phyloP scores from a whole-genome alignment of 805 yeast species.

The Metschnikowia gelsemii region DNA sequence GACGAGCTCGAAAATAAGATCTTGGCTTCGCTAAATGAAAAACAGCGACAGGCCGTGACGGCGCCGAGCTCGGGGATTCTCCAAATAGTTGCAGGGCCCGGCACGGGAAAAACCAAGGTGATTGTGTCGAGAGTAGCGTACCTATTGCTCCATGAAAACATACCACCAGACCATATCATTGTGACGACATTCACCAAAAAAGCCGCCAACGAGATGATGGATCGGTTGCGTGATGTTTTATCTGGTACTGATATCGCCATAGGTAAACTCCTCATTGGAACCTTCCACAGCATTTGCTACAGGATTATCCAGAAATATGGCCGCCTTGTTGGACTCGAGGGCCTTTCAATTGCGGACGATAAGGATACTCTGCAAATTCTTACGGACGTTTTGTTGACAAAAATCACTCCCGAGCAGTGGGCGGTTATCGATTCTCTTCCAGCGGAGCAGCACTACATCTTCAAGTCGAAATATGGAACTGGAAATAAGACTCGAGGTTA shows the following conservation, averaged over 20 bases:
- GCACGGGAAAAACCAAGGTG: conserved; percentile 80
- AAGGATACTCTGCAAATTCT: conserved; percentile 54
- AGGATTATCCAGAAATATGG: conserved; percentile 60
- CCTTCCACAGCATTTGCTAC: conserved; percentile 84
- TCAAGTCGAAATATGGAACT: conserved; percentile 13
- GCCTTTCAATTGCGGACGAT: conserved; percentile 61
- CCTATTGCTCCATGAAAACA: conserved; percentile 49
- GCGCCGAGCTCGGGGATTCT: conserved; percentile 31
- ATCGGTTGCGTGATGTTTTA: conserved; percentile 48
- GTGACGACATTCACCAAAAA: conserved; percentile 92
- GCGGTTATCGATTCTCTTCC: conserved; percentile 15
- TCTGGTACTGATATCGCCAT: conserved; percentile 35
- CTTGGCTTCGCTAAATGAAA: conserved; percentile 34
- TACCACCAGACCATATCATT: conserved; percentile 63
- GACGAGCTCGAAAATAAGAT: conserved; percentile 6
- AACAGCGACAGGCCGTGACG: conserved; percentile 46
- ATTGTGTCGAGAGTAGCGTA: conserved; percentile 76
- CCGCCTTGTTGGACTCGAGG: conserved; percentile 40
- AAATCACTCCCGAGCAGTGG: conserved; percentile 23
- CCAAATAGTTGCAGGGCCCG: conserved; percentile 61
- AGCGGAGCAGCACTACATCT: conserved; percentile 16
- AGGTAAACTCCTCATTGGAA: conserved; percentile 66
- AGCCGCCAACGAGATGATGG: conserved; percentile 84
- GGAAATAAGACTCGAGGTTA: conserved; percentile 31
- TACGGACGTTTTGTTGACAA: conserved; percentile 37